These are phyloP conservation scores for Pistacia vera DNA, from an alignment of 345 rosid genomes.

Conservation along the genomic window DNA sequence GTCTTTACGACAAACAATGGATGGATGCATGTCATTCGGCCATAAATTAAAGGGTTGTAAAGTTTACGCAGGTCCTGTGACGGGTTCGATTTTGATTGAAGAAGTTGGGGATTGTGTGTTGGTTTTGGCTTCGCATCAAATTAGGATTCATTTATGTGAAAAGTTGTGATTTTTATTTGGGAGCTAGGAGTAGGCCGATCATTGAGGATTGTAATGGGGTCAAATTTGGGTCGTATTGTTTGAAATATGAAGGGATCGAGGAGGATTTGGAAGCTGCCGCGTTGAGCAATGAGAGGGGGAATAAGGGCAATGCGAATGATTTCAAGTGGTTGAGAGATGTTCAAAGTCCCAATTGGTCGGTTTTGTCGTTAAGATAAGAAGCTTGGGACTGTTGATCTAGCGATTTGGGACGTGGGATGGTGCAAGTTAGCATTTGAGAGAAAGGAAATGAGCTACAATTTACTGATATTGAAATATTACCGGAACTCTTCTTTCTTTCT, in stretches of 20 bases:
- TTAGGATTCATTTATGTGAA: constrained; percentile 68
- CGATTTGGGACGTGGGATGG: too few relatives aligned
- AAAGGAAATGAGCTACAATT: too few relatives aligned
- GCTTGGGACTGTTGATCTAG: too few relatives aligned
- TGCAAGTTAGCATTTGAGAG: too few relatives aligned
- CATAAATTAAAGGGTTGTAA: constrained; percentile 51
- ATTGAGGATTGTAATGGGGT: constrained; percentile 22
- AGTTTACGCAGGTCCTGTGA: constrained; percentile 69
- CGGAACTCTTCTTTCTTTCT: too few relatives aligned
- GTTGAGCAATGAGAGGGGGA: constrained; percentile 60
- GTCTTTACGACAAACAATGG: too few relatives aligned
- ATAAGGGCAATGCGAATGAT: constrained; percentile 85
- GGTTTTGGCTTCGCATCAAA: constrained; percentile 85
- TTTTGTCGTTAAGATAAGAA: background rate
- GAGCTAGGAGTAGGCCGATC: constrained; percentile 83
- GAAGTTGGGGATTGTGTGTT: constrained; percentile 55
- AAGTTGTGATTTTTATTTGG: constrained; percentile 67
- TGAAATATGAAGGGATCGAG: constrained; percentile 70
- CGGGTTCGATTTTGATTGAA: constrained; percentile 82
- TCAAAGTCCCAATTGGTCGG: constrained; percentile 29
- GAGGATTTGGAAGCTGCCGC: constrained; percentile 61
- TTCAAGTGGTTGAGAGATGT: constrained; percentile 86
- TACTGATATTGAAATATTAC: too few relatives aligned
- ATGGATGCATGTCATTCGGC: too few relatives aligned
- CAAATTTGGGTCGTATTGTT: constrained; percentile 75